These are phyloP conservation scores for Globisporangium abappressorium DNA, from an alignment of 352 stramenopile species.

Conservation along the genomic window DNA sequence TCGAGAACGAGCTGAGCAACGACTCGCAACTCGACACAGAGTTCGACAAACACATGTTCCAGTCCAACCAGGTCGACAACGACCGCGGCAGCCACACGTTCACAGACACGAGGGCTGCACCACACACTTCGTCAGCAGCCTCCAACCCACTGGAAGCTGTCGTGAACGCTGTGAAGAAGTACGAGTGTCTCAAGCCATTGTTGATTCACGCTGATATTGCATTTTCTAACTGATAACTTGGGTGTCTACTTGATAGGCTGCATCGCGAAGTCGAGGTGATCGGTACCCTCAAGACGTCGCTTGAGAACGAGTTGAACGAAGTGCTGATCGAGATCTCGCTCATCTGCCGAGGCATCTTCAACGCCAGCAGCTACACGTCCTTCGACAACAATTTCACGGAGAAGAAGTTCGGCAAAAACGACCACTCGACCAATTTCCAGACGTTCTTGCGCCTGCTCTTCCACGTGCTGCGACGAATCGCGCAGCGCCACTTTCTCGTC, in stretches of 20 bases:
- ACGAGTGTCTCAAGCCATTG: conserved; percentile 5
- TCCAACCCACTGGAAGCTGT: conserved; percentile 50
- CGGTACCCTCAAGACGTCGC: conserved; percentile 65
- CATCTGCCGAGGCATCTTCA: conserved; percentile 73
- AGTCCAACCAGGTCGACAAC: conserved; percentile 26
- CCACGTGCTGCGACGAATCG: conserved; percentile 59
- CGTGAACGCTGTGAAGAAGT: conserved; percentile 71
- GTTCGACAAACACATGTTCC: conserved; percentile 52
- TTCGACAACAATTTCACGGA: conserved; percentile 76
- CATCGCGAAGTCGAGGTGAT: conserved; percentile 76
- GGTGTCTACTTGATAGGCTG: conserved; percentile 29
- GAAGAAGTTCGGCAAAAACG: conserved; percentile 63
- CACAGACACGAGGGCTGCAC: conserved; percentile 12
- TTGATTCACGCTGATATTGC: conserved; percentile 1
- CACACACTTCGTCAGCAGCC: conserved; percentile 1
- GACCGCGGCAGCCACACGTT: conserved; percentile 24
- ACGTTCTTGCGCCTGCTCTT: conserved; percentile 68
- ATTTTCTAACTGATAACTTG: background rate
- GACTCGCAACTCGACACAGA: conserved; percentile 57
- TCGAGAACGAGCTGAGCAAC: conserved; percentile 69
- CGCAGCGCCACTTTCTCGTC: conserved; percentile 67
- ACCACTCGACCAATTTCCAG: conserved; percentile 63
- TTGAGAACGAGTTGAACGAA: conserved; percentile 61
- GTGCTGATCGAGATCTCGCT: conserved; percentile 62
- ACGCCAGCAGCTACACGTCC: conserved; percentile 69